phyloP scores from a whole-genome alignment of 73 alveolate species.

The Tetrahymena thermophila region DNA sequence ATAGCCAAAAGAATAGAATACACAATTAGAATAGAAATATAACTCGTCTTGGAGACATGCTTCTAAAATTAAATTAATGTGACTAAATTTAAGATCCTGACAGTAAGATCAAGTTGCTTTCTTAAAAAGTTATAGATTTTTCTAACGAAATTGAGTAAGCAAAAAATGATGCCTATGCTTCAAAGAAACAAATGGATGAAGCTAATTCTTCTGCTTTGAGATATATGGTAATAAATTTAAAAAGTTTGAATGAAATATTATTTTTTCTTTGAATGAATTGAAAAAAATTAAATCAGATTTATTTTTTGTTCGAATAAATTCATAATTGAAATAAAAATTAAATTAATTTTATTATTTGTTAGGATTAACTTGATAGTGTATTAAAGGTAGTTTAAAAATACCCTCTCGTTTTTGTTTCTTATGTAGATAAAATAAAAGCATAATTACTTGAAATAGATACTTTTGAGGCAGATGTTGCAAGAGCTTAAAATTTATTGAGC shows the following conservation, averaged over 20 bases:
- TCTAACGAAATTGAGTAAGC: background rate
- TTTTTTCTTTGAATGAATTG: too few species aligned
- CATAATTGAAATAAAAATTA: too few species aligned
- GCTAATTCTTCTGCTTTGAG: background rate
- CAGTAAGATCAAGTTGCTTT: background rate
- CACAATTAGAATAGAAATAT: background rate
- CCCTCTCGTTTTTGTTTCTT: background rate
- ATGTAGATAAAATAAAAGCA: background rate
- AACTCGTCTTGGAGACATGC: background rate
- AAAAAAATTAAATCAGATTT: too few species aligned
- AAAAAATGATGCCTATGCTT: background rate
- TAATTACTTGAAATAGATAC: background rate
- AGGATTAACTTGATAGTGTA: background rate
- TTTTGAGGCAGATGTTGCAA: background rate
- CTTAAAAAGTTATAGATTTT: background rate
- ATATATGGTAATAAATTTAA: background rate
- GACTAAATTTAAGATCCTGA: background rate
- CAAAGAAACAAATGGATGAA: background rate
- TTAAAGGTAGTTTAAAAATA: background rate
- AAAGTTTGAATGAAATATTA: too few species aligned
- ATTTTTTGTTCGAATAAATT: background rate
- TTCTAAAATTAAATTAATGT: background rate
- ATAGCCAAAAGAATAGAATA: background rate
- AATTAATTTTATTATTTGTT: background rate
- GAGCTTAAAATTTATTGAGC: background rate